Base-by-base conservation (phyloP, 108 stramenopile genomes). In the Nannochloropsis gaditana region DNA sequence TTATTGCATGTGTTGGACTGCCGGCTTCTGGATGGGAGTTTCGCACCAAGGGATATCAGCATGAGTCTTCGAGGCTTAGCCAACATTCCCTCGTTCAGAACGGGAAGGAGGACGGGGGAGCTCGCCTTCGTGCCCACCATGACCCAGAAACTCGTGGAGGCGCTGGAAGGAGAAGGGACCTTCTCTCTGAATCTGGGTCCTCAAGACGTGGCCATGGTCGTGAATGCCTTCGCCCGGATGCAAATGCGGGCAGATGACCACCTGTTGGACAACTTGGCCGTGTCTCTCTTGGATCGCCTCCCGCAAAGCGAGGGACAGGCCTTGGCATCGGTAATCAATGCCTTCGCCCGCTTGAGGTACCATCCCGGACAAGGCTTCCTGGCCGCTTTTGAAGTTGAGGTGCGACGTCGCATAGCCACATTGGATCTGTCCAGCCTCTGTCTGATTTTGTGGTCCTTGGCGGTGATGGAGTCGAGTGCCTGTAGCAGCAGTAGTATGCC, bases 381-480 rank as follows among this genome's bases (percentile, higher is more conserved):
- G 59, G 59, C 59, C 19, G 59, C 59, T 4, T 73, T 73, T 73
- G 59, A 73, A n/a, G 59, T 73, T 15, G 59, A 73, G n/a, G 59
- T 73, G 5, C 15, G 59, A 73, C 59, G 59, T 15, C 15, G 59
- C 19, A n/a, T 73, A n/a, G 59, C 19, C 59, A 6, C 59, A n/a
- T 73, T 73, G 59, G 59, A 73, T n/a, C n/a, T 73, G 59, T 73
- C 59, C 19, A 73, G 59, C n/a, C 59, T 73, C 19, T n/a, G 59
- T 73, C n/a, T 73, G 59, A 73, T 73, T 6, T 73, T 73, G 59
- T 73, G 59, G 59, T n/a, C 19, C n/a, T 6, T 73, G 59, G 59
- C n/a, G 59, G 59, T 73, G 59, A 73, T 73, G 59, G 59, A 73
- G 19, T 15, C 59, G 59, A n/a, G 19, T n/a, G 2, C 59, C 4